Evolutionary conservation across 2,329 filamentous ascomycete species (phyloP).

Genomic region (Fusarium chaquense): DNA sequence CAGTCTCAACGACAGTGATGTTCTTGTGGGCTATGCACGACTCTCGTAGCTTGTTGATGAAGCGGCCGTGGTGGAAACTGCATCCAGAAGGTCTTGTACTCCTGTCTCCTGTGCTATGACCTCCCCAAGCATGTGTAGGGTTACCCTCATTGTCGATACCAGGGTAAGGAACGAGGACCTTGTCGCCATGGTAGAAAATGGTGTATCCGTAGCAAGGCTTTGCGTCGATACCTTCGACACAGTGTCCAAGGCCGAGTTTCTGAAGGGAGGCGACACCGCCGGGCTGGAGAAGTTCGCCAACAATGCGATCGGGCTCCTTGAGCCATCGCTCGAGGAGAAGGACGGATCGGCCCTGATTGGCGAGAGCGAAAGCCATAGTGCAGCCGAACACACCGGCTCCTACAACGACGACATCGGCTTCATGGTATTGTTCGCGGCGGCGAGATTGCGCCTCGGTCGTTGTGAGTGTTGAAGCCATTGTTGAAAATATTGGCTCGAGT

Average conservation of each 20-base stretch:
- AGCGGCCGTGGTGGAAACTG: constrained; percentile 93
- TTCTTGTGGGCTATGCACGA: constrained; percentile 82
- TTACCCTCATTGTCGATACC: constrained; percentile 63
- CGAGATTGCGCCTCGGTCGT: constrained; percentile 57
- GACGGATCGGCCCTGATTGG: constrained; percentile 90
- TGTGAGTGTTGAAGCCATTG: constrained; percentile 50
- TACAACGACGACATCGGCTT: constrained; percentile 88
- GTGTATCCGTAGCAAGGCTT: constrained; percentile 87
- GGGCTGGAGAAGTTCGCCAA: constrained; percentile 94
- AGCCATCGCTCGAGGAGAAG: constrained; percentile 89
- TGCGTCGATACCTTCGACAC: constrained; percentile 89
- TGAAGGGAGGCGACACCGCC: constrained; percentile 86
- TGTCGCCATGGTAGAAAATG: constrained; percentile 81
- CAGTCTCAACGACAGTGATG: constrained; percentile 91
- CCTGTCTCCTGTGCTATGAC: constrained; percentile 52
- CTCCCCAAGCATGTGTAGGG: constrained; percentile 54
- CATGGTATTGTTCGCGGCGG: constrained; percentile 68
- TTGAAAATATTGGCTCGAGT: constrained; percentile 41
- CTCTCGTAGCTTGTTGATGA: constrained; percentile 83
- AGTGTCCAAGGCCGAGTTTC: constrained; percentile 82
- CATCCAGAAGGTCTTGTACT: constrained; percentile 71
- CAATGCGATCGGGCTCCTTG: constrained; percentile 94
- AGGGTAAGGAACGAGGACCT: constrained; percentile 84
- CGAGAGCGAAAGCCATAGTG: constrained; percentile 84
- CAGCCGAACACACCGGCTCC: constrained; percentile 93